Evolutionary conservation across 2,329 filamentous ascomycete genomes (phyloP).

Genomic region (Fusarium sp.): DNA sequence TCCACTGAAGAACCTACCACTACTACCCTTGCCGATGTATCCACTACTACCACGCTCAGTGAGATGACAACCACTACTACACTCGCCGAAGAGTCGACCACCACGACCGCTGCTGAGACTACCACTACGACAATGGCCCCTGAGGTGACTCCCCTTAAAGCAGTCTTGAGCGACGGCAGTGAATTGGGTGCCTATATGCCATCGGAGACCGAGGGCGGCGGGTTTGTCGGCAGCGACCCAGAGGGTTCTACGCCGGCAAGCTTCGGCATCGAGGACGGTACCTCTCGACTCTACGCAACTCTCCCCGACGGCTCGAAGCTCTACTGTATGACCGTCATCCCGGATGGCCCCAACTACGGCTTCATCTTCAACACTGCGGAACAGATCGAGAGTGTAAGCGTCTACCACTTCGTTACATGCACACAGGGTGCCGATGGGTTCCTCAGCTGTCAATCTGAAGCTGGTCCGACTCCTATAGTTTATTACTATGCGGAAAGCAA

Average conservation of each 20-base stretch:
- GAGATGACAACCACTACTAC: background rate
- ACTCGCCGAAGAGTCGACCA: background rate
- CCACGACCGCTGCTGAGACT: background rate
- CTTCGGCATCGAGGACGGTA: rapidly evolving
- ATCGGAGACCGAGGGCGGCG: background rate
- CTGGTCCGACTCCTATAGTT: background rate
- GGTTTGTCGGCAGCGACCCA: background rate
- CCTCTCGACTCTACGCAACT: background rate
- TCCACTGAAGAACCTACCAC: background rate
- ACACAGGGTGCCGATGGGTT: rapidly evolving
- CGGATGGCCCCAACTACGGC: rapidly evolving
- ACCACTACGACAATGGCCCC: background rate
- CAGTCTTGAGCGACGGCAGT: background rate
- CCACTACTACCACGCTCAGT: background rate
- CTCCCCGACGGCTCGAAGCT: background rate
- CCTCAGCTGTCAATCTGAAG: background rate
- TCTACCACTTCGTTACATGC: background rate
- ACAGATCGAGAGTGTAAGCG: background rate
- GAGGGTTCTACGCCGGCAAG: rapidly evolving
- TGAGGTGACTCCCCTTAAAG: background rate
- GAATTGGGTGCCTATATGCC: background rate
- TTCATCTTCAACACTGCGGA: rapidly evolving
- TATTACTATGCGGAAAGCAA: background rate
- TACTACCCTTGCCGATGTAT: background rate
- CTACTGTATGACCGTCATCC: background rate